Conservation (phyloP, 2,329 filamentous ascomycete genomes). For the Aureobasidium sp. region DNA sequence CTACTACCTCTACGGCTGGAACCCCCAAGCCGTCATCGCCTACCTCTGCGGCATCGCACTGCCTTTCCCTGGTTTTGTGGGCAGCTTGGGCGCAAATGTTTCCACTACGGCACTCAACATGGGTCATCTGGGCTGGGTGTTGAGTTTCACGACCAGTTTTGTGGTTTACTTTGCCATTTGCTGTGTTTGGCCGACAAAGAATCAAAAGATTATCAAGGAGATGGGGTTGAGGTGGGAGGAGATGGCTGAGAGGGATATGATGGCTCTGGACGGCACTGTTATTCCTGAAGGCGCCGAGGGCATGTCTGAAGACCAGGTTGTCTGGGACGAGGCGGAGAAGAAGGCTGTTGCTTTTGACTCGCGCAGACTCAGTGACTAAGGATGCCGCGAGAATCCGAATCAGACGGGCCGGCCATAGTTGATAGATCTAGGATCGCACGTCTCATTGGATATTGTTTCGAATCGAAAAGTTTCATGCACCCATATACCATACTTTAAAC, state of each 20-base stretch:
- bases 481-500: too few species aligned
- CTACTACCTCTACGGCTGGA: slow-evolving; percentile 46
- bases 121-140: slow-evolving; percentile 55
- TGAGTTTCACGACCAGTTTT: slow-evolving; percentile 52
- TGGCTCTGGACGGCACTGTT: slow-evolving; percentile 19
- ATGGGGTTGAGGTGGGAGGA: slow-evolving; percentile 27
- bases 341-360: slow-evolving; percentile 9
- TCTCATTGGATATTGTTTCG: too few species aligned
- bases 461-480: too few species aligned
- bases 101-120: slow-evolving; percentile 28
- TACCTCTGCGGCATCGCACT: slow-evolving; percentile 51
- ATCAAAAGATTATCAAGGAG: slow-evolving; percentile 31
- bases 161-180: slow-evolving; percentile 45
- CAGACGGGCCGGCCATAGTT: too few species aligned
- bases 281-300: slow-evolving; percentile 16
- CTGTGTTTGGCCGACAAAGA: slow-evolving; percentile 33
- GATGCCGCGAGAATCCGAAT: too few species aligned
- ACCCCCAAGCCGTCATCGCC: slow-evolving; percentile 52
- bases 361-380: neutral
- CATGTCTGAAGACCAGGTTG: neutral
- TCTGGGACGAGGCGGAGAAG: slow-evolving; percentile 10
- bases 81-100: slow-evolving; percentile 34
- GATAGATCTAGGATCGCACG: too few species aligned
- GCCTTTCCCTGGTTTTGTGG: slow-evolving; percentile 49
- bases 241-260: slow-evolving; percentile 19